A percentile compares a stretch with the other conserved stretches of the same genome.
Evolutionary conservation across 208 protist species (phyloP).

Genomic region (Trypanosoma melophagium): DNA sequence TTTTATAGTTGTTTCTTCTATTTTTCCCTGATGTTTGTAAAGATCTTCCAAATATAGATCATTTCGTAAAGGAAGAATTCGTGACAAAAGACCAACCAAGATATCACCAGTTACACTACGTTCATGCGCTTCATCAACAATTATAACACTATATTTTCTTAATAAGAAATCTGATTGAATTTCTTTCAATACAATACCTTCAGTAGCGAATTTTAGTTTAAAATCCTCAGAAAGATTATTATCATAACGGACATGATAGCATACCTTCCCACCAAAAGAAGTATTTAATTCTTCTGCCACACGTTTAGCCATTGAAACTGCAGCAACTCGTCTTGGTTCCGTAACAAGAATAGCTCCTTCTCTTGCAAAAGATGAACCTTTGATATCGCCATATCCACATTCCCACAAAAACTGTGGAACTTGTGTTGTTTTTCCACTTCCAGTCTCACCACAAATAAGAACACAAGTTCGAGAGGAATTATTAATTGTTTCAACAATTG

Average conservation of each 20-base stretch:
- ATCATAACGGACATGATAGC: constrained; percentile 98
- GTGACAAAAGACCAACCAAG: constrained; percentile 97
- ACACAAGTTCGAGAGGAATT: constrained; percentile 70
- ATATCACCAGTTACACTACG: constrained; percentile 95
- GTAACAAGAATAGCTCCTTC: constrained; percentile 94
- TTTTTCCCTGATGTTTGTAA: constrained; percentile 43
- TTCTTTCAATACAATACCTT: constrained; percentile 99
- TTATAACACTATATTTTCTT: constrained; percentile 95
- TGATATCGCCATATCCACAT: constrained; percentile 80
- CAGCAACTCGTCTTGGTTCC: constrained; percentile 99
- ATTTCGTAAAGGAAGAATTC: constrained; percentile 95
- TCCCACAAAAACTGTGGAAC: constrained; percentile 93
- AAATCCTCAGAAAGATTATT: constrained; percentile 93
- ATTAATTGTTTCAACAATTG: constrained; percentile 90
- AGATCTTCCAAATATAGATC: constrained; percentile 83
- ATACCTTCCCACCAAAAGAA: constrained; percentile 89
- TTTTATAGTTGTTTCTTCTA: constrained; percentile 58
- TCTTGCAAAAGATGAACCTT: constrained; percentile 64
- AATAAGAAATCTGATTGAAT: constrained; percentile 96
- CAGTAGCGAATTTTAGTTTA: constrained; percentile 97
- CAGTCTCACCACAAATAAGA: constrained; percentile 97
- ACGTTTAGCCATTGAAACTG: constrained; percentile 97
- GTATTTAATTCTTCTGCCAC: constrained; percentile 97
- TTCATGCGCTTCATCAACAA: constrained; percentile 99
- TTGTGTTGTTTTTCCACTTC: constrained; percentile 98